These are phyloP conservation scores for Haematococcus lacustris DNA, from an alignment of 139 green algal species.

Conservation along the genomic window DNA sequence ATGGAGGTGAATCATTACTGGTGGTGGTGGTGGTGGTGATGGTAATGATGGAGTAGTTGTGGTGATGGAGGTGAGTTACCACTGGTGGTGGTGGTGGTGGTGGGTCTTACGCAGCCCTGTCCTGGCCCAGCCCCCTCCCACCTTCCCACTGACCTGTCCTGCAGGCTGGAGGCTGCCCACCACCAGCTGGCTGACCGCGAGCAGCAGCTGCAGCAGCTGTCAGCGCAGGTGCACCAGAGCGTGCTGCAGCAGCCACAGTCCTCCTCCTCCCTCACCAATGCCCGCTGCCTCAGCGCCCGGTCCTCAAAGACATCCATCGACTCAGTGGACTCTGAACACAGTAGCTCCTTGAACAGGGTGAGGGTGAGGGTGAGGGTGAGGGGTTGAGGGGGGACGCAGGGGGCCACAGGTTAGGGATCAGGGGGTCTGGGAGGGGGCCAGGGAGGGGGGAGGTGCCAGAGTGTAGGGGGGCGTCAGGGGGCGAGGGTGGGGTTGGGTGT, in stretches of 20 bases:
- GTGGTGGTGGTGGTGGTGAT: neutral
- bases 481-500: no score
- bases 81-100: neutral
- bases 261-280: neutral
- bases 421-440: no score
- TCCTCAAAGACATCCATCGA: neutral
- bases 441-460: no score
- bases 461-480: no score
- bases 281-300: neutral
- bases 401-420: no score
- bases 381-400: no score
- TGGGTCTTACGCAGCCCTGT: no score
- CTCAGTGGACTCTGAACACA: neutral
- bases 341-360: neutral
- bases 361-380: no score
- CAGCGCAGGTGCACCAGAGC: neutral
- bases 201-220: constrained; percentile 6
- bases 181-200: constrained; percentile 9
- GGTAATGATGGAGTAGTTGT: neutral
- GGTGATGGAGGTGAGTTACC: neutral
- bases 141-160: neutral
- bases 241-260: neutral
- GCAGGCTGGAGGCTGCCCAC: constrained; percentile 3
- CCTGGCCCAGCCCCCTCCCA: no score
- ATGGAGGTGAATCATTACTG: neutral